A percentile compares a stretch with the other conserved stretches of the same genome.
These are phyloP conservation scores for Myriosclerotinia duriaeana DNA, from an alignment of 2,329 filamentous ascomycete genomes.

Conservation along the genomic window DNA sequence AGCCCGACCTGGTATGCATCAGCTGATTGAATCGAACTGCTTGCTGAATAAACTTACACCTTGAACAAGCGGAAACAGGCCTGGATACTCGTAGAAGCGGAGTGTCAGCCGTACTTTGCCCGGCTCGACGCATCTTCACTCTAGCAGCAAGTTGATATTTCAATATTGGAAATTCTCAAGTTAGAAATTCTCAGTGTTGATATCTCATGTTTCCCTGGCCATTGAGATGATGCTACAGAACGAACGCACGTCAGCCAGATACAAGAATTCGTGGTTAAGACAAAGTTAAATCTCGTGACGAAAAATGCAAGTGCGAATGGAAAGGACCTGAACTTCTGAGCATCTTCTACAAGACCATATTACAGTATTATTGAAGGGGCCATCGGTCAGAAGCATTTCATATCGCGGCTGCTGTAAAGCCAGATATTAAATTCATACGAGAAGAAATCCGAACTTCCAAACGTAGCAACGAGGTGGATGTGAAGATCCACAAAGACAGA, in stretches of 20 bases:
- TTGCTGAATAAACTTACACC: slow-evolving; percentile 52
- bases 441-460: not conserved
- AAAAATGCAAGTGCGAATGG: slow-evolving; percentile 4
- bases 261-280: slow-evolving; percentile 4
- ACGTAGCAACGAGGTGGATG: slow-evolving; percentile 3
- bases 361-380: slow-evolving; percentile 14
- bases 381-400: not conserved
- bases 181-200: not conserved
- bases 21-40: not conserved
- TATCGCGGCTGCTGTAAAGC: not conserved
- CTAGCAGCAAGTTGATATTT: not conserved
- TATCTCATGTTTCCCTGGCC: not conserved
- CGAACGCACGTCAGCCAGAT: slow-evolving; percentile 1
- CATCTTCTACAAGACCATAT: not conserved
- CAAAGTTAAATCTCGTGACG: not conserved
- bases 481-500: slow-evolving; percentile 13
- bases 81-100: slow-evolving; percentile 71
- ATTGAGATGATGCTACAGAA: not conserved
- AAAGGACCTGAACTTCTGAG: not conserved
- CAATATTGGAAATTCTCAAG: not conserved
- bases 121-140: slow-evolving; percentile 30
- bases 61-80: slow-evolving; percentile 75
- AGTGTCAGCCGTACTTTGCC: slow-evolving; percentile 41
- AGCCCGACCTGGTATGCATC: slow-evolving; percentile 58
- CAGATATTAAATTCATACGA: not conserved